These are phyloP conservation scores for Henckelia pumila DNA, from an alignment of 257 asterid species.

Conservation along the genomic window DNA sequence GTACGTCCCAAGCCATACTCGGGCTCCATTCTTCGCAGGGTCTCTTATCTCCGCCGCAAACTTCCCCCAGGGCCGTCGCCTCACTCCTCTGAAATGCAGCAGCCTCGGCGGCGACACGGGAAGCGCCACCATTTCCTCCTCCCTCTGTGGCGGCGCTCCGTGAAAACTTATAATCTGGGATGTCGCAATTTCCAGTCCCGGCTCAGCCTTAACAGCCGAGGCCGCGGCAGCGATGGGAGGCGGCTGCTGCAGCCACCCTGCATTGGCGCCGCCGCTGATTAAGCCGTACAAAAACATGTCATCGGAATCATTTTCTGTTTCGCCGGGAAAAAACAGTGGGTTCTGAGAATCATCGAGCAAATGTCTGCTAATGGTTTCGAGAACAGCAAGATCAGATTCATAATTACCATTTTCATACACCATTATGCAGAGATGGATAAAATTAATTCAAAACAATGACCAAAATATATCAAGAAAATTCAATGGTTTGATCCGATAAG, in stretches of 20 bases:
- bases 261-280: constrained; percentile 9
- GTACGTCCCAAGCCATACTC: constrained; percentile 46
- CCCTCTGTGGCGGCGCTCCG: constrained; percentile 5
- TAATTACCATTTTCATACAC: constrained; percentile 19
- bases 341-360: constrained; percentile 36
- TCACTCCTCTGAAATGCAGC: constrained; percentile 36
- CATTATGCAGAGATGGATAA: neutral
- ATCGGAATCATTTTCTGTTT: neutral
- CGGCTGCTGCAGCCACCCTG: constrained; percentile 19
- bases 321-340: constrained; percentile 19
- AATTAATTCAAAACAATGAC: neutral
- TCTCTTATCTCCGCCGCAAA: constrained; percentile 42
- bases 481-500: neutral
- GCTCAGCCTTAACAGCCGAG: constrained; percentile 22
- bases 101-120: constrained; percentile 17
- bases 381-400: constrained; percentile 32
- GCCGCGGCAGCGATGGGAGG: constrained; percentile 10
- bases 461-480: neutral
- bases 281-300: constrained; percentile 9
- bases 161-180: neutral
- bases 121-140: neutral
- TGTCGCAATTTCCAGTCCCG: neutral
- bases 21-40: constrained; percentile 36
- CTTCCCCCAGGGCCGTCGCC: constrained; percentile 47
- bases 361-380: constrained; percentile 30